phyloP scores from a whole-genome alignment of 768 basidiomycete genomes.

The Mycena polygramma region DNA sequence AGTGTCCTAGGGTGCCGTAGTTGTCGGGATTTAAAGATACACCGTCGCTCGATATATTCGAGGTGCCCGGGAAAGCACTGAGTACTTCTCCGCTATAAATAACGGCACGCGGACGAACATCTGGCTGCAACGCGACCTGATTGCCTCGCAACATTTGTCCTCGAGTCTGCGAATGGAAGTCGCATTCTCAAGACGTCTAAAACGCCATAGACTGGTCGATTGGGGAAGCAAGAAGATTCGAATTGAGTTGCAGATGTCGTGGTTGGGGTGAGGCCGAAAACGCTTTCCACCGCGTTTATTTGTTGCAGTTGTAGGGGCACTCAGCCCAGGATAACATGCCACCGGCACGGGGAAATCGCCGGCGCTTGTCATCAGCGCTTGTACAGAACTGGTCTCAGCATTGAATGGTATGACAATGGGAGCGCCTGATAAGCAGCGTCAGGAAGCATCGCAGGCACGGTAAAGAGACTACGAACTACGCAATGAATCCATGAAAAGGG shows the following conservation, averaged over 20 bases:
- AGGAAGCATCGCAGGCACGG: constrained; percentile 57
- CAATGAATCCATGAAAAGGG: constrained; percentile 61
- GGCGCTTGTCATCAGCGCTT: constrained; percentile 57
- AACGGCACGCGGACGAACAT: constrained; percentile 61
- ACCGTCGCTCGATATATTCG: constrained; percentile 40
- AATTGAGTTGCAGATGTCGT: constrained; percentile 52
- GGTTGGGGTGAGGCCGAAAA: constrained; percentile 62
- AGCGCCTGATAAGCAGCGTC: constrained; percentile 21
- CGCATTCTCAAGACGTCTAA: constrained; percentile 70
- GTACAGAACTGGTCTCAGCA: constrained; percentile 49
- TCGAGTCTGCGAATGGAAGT: constrained; percentile 66
- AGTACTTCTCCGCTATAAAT: constrained; percentile 66
- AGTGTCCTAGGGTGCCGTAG: constrained; percentile 67
- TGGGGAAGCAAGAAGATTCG: constrained; percentile 64
- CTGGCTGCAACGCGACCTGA: constrained; percentile 61
- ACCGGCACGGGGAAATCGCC: constrained; percentile 70
- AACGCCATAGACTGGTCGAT: constrained; percentile 74
- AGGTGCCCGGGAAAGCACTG: constrained; percentile 59
- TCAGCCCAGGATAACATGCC: constrained; percentile 70
- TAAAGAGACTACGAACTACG: constrained; percentile 53
- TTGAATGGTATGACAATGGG: constrained; percentile 38
- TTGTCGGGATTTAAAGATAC: constrained; percentile 60
- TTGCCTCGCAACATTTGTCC: constrained; percentile 59
- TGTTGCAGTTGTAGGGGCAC: constrained; percentile 52
- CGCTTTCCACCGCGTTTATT: constrained; percentile 64